Evolutionary conservation across 2,329 filamentous ascomycete genomes (phyloP).

Genomic region (Cyphellophora attinorum): DNA sequence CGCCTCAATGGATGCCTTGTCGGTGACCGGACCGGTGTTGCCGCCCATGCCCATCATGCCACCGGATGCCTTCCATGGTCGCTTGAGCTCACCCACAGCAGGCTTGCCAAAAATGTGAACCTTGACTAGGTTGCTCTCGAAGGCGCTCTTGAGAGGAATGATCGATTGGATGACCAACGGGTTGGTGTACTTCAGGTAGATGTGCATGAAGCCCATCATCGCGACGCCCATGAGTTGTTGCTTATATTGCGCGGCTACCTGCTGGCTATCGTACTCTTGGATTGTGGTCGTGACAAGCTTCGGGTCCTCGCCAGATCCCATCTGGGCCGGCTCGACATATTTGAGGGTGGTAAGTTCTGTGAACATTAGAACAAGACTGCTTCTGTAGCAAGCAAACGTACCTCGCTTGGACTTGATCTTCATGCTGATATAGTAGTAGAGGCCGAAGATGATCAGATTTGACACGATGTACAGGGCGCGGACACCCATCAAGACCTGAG

Average conservation of each 20-base stretch:
- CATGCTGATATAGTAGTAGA: slow-evolving; percentile 78
- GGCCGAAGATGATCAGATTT: slow-evolving; percentile 70
- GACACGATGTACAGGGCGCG: slow-evolving; percentile 57
- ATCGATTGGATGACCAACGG: slow-evolving; percentile 97
- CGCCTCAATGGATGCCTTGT: slow-evolving; percentile 63
- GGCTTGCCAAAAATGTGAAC: slow-evolving; percentile 84
- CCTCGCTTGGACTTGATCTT: slow-evolving; percentile 96
- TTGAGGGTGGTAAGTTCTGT: slow-evolving; percentile 93
- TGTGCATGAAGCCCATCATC: slow-evolving; percentile 98
- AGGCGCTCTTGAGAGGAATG: slow-evolving; percentile 88
- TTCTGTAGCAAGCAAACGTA: slow-evolving; percentile 37
- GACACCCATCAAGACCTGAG: slow-evolving; percentile 55
- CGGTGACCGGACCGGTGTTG: slow-evolving; percentile 65
- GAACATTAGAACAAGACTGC: background rate
- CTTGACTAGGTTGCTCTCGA: slow-evolving; percentile 94
- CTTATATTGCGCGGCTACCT: slow-evolving; percentile 79
- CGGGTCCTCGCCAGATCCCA: slow-evolving; percentile 88
- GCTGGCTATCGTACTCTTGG: slow-evolving; percentile 83
- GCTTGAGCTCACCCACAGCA: slow-evolving; percentile 81
- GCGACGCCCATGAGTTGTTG: slow-evolving; percentile 88
- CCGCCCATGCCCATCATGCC: slow-evolving; percentile 69
- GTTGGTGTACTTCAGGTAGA: slow-evolving; percentile 99
- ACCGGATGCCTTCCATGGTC: slow-evolving; percentile 81
- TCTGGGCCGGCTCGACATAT: slow-evolving; percentile 90
- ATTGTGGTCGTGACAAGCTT: slow-evolving; percentile 96